Evolutionary conservation across 768 basidiomycete genomes (phyloP).

Genomic region (Phylloporus scabripes): DNA sequence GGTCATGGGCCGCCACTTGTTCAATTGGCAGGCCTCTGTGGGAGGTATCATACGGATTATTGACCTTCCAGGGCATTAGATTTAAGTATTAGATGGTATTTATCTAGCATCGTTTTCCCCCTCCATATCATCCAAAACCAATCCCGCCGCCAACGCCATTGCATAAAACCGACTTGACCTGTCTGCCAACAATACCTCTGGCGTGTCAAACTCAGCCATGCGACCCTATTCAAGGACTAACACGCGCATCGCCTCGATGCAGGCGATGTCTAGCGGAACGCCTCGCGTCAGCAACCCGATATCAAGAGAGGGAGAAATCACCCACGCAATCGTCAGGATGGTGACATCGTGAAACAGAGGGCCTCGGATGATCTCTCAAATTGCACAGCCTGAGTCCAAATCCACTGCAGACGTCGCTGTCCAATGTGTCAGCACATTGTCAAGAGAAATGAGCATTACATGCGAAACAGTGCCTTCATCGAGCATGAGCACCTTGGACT

Average conservation of each 20-base stretch:
- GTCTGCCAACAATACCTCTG: conserved; percentile 56
- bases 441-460: background rate
- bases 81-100: no score
- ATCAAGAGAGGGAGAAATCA: conserved; percentile 8
- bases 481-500: conserved; percentile 86
- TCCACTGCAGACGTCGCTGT: conserved; percentile 88
- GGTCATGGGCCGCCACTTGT: no score
- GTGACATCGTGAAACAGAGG: conserved; percentile 73
- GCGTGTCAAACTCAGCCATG: conserved; percentile 80
- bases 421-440: background rate
- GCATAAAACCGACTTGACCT: conserved; percentile 53
- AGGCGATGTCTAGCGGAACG: conserved; percentile 54
- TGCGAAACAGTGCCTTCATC: conserved; percentile 62
- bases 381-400: conserved; percentile 81
- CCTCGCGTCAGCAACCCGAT: background rate
- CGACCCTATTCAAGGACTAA: conserved; percentile 78
- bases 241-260: conserved; percentile 69
- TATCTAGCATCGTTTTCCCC: no score
- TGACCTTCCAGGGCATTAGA: no score
- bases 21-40: no score
- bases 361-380: conserved; percentile 83
- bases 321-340: conserved; percentile 82
- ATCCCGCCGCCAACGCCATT: conserved; percentile 61
- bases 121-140: conserved; percentile 16
- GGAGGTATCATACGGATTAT: no score